Base-by-base conservation (phyloP, 495 filamentous ascomycete species). In the Astrocystis sublimbata region DNA sequence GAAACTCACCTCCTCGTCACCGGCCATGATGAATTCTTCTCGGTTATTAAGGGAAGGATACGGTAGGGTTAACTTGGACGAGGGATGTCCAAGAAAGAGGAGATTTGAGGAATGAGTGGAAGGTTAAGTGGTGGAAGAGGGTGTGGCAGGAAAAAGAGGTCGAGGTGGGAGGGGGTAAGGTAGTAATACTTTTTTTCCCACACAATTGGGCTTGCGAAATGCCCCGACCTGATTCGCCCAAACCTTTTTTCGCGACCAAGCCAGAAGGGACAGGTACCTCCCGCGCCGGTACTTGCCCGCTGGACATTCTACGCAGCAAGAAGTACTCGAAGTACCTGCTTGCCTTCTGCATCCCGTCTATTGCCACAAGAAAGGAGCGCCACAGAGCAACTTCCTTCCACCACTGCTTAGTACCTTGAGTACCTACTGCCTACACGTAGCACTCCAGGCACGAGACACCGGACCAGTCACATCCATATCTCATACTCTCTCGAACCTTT, bases 21-120 rank as follows among this genome's bases (percentile, higher is more conserved):
- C n/a, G n/a, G 83, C 79, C 83, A 86, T 86, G 59, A 64, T 83
- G 78, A 71, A 68, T n/a, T n/a, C n/a, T n/a, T n/a, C n/a, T n/a
- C n/a, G n/a, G n/a, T n/a, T n/a, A n/a, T n/a, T n/a, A n/a, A n/a
- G n/a, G n/a, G n/a, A n/a, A n/a, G n/a, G n/a, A n/a, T n/a, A n/a
- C n/a, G n/a, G n/a, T n/a, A n/a, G n/a, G n/a, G n/a, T n/a, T n/a
- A n/a, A 49, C 36, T 40, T 47, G 57, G 62, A 54, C 38, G 43
- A 58, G 62, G 38, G 58, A 58, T 63, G 63, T 30, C 46, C 61
- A 59, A 45, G 60, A 62, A 24, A 7, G 53, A 63, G 45, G 61
- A 63, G 41, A 23, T 47, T 56, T 49, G 45, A 59, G 33, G 23
- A 56, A 42, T 56, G 53, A 33, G 60, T 62, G 56, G 60, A 64